Evolutionary conservation across 345 rosid species (phyloP), one percentile per base, ranked within the genome.

Genomic region (Camelina hispida): DNA sequence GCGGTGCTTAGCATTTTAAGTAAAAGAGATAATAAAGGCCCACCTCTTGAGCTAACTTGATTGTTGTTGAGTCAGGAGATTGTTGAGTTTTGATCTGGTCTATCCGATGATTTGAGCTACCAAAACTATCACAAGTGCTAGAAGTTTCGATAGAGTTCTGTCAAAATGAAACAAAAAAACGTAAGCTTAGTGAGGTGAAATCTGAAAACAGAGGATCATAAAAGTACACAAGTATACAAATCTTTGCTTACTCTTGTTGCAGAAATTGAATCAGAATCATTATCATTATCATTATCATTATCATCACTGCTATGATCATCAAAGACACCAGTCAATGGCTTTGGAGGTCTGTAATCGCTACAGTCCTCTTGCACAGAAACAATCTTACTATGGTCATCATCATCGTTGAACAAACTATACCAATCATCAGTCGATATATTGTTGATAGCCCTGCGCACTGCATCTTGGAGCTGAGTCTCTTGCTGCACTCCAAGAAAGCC

Each of bases 81-180:
- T 16, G 14, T 4, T 53, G 69, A 1, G 22, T 15, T 40, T 3
- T 51, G 54, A 16, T 51, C 28, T 72, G 54, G 16, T 62, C 46
- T 63, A 42, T 20, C 38, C 28, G 48, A 20, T 6, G 55, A 30
- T 73, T 54, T 28, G 71, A 73, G 56, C 64, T 54, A 34, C 64
- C 70, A 53, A 73, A 63, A 63, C 70, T 72, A 72, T 10, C 35
- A 63, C 69, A 51, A 52, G 62, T 15, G 62, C 62, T 72, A 8
- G n/a, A 62, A 64, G 69, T 53, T 38, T 62, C n/a, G 30, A 62
- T 52, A 2, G 54, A 62, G 16, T 13, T 8, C 72, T 74, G 71
- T 56, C 4, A 4, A 7, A 7, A 47, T 4, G 37, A 34, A 74
- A 47, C 62, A 23, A 23, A 23, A 40, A 30, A 62, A 42, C 23